Evolutionary conservation across 2,329 filamentous ascomycete genomes (phyloP).

Genomic region (Trichoderma breve): DNA sequence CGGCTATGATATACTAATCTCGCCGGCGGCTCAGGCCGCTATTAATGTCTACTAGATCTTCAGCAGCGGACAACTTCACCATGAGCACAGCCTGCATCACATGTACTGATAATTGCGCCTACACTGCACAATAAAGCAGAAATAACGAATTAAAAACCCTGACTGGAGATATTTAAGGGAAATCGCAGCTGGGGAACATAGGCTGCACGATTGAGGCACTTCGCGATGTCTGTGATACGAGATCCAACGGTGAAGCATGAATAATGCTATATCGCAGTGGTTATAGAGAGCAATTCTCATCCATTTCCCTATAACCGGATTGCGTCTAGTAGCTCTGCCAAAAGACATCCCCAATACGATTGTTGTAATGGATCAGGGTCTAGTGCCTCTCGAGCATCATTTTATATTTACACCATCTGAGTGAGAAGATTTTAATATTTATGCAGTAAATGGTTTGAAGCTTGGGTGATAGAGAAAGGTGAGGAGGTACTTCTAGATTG

Average conservation of each 20-base stretch:
- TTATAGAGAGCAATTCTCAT: neutral
- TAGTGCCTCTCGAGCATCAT: neutral
- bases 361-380: neutral
- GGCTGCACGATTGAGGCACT: neutral
- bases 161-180: neutral
- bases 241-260: neutral
- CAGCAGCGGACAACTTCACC: neutral
- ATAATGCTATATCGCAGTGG: too few relatives aligned
- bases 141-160: neutral
- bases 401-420: neutral
- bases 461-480: neutral
- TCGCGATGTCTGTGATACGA: neutral
- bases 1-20: neutral
- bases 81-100: neutral
- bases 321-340: neutral
- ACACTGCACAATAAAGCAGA: neutral
- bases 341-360: neutral
- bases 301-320: neutral
- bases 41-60: neutral
- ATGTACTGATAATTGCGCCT: neutral
- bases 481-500: neutral
- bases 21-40: neutral
- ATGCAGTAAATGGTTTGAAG: neutral
- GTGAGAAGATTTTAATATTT: neutral
- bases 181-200: neutral